Evolutionary conservation across 2,329 filamentous ascomycete species (phyloP).

Genomic region (Fusarium incarnatum): DNA sequence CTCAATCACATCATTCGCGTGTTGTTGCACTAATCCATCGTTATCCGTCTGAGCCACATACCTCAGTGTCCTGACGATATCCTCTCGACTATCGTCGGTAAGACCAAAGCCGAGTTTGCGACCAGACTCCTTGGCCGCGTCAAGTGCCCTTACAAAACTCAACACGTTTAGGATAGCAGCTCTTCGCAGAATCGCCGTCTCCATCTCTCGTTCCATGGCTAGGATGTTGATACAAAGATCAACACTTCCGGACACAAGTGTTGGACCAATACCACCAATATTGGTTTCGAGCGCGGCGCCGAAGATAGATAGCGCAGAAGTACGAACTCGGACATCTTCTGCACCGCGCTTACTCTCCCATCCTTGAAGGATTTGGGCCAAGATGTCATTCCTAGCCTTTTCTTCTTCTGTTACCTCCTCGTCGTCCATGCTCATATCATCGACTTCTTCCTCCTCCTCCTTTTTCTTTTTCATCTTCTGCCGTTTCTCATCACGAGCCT

Average conservation of each 20-base stretch:
- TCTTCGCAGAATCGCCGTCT: constrained; percentile 73
- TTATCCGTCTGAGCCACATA: constrained; percentile 75
- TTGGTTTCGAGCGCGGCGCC: constrained; percentile 70
- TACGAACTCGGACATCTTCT: constrained; percentile 76
- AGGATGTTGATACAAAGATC: constrained; percentile 73
- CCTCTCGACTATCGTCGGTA: constrained; percentile 65
- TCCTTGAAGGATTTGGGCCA: constrained; percentile 71
- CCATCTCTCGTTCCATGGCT: constrained; percentile 68
- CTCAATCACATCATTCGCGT: constrained; percentile 75
- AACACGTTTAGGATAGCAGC: constrained; percentile 74
- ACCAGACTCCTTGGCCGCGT: constrained; percentile 61
- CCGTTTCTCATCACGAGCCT: constrained; percentile 63
- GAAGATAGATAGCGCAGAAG: constrained; percentile 76
- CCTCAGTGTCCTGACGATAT: constrained; percentile 70
- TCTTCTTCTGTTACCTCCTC: constrained; percentile 60
- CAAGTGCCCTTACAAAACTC: constrained; percentile 70
- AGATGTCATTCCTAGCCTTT: constrained; percentile 60
- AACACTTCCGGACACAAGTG: constrained; percentile 65
- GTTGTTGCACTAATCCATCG: constrained; percentile 75
- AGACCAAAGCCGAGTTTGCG: constrained; percentile 65
- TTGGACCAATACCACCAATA: constrained; percentile 65
- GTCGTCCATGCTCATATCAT: constrained; percentile 59
- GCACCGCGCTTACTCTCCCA: constrained; percentile 75
- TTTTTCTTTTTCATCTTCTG: constrained; percentile 60
- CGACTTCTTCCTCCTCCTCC: constrained; percentile 60